phyloP scores from a whole-genome alignment of 2,329 filamentous ascomycete species.

The Botryotinia convoluta region DNA sequence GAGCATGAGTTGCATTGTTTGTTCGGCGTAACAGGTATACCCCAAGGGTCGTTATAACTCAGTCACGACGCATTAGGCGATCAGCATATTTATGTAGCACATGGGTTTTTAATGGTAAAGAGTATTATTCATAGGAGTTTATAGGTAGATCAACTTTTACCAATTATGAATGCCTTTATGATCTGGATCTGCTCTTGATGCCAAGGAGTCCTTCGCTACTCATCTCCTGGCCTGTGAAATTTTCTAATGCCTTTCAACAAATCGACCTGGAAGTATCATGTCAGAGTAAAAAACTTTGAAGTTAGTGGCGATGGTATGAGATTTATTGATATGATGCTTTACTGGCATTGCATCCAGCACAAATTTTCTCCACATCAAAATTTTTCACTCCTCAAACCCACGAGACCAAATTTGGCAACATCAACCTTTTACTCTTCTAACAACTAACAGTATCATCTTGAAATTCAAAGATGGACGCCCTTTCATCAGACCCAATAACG shows the following conservation, averaged over 20 bases:
- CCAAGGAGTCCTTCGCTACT: neutral
- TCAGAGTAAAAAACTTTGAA: neutral
- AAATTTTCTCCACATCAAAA: conserved; percentile 13
- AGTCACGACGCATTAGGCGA: neutral
- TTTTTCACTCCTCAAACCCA: neutral
- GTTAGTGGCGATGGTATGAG: neutral
- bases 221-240: neutral
- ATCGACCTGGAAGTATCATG: neutral
- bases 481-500: conserved; percentile 42
- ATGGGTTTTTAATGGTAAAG: neutral
- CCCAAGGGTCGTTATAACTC: conserved; percentile 1
- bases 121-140: no score
- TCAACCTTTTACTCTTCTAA: neutral
- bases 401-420: neutral
- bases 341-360: neutral
- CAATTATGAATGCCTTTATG: neutral
- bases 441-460: neutral
- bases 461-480: neutral
- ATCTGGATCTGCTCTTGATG: neutral
- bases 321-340: neutral
- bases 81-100: conserved; percentile 2
- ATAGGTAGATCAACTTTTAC: neutral
- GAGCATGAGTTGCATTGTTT: conserved; percentile 3
- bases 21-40: conserved; percentile 19
- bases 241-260: neutral